Percentiles rank a stretch among this genome's conserved stretches.
Evolutionary conservation across 306 rosid species (phyloP).

Genomic region (Prunus campanulata): DNA sequence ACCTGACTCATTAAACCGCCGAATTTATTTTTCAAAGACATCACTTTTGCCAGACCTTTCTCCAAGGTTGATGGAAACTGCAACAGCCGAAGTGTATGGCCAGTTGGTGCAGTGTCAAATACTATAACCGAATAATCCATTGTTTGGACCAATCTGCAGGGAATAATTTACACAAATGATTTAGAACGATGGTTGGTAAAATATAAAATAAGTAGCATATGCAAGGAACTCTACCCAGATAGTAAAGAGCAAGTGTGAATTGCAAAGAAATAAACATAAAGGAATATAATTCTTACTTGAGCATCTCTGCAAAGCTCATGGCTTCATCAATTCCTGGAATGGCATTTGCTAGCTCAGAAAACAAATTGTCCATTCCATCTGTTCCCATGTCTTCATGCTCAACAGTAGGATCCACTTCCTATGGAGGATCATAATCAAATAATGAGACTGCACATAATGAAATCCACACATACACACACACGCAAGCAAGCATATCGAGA

Average conservation of each 20-base stretch:
- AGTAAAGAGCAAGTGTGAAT: background rate
- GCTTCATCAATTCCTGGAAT: conserved; percentile 99
- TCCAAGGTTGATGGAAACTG: conserved; percentile 96
- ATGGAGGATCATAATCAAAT: conserved; percentile 20
- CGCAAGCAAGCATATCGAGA: background rate
- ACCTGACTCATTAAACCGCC: conserved; percentile 94
- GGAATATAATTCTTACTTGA: conserved; percentile 53
- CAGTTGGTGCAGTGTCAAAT: conserved; percentile 99
- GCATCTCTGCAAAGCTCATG: conserved; percentile 99
- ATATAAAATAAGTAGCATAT: background rate
- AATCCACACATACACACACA: background rate
- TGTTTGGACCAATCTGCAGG: conserved; percentile 93
- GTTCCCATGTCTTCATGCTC: conserved; percentile 65
- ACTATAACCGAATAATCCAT: conserved; percentile 98
- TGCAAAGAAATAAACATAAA: conserved; percentile 4
- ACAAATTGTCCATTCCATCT: conserved; percentile 81
- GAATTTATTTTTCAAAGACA: conserved; percentile 93
- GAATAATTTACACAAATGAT: background rate
- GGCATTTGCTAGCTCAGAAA: conserved; percentile 87
- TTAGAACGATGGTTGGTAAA: background rate
- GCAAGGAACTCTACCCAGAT: background rate
- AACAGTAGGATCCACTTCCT: conserved; percentile 98
- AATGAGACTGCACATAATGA: background rate
- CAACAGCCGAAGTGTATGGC: conserved; percentile 90
- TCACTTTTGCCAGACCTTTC: conserved; percentile 89